phyloP scores from a whole-genome alignment of 768 basidiomycete genomes.

The Trametes villosa region DNA sequence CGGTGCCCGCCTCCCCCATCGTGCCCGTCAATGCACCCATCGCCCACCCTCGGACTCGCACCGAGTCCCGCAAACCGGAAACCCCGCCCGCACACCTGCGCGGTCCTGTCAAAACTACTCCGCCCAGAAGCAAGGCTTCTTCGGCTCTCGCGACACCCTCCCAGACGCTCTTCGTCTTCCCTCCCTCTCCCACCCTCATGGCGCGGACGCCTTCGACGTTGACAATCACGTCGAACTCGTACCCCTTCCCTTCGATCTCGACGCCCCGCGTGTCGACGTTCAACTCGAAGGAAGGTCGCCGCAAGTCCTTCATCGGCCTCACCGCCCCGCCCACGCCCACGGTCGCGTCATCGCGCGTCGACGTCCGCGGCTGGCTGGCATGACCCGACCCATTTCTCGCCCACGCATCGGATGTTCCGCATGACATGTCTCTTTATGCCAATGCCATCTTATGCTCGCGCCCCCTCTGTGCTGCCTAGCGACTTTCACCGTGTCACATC shows the following conservation, averaged over 20 bases:
- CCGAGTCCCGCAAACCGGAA: constrained; percentile 56
- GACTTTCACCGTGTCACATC: constrained; percentile 17
- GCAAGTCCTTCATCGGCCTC: constrained; percentile 75
- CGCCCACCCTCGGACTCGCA: constrained; percentile 51
- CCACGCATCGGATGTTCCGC: constrained; percentile 20
- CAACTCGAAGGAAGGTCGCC: constrained; percentile 65
- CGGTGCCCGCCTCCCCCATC: constrained; percentile 76
- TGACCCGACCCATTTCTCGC: constrained; percentile 39
- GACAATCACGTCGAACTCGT: constrained; percentile 73
- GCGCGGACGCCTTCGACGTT: constrained; percentile 77
- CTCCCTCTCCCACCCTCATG: constrained; percentile 67
- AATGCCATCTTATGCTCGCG: constrained; percentile 7
- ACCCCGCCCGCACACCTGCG: constrained; percentile 62
- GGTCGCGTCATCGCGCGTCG: constrained; percentile 81
- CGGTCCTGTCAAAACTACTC: constrained; percentile 27
- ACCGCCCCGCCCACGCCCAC: constrained; percentile 73
- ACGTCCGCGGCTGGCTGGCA: constrained; percentile 71
- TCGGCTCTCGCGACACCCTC: constrained; percentile 57
- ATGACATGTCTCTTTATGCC: constrained; percentile 19
- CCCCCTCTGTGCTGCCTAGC: not conserved
- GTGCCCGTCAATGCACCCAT: constrained; percentile 48
- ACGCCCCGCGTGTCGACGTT: constrained; percentile 77
- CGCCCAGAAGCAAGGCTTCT: constrained; percentile 25
- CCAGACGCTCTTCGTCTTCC: constrained; percentile 87
- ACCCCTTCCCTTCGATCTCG: constrained; percentile 59